Base-by-base conservation (phyloP, 352 stramenopile genomes). In the Globisporangium recalcitrans region DNA sequence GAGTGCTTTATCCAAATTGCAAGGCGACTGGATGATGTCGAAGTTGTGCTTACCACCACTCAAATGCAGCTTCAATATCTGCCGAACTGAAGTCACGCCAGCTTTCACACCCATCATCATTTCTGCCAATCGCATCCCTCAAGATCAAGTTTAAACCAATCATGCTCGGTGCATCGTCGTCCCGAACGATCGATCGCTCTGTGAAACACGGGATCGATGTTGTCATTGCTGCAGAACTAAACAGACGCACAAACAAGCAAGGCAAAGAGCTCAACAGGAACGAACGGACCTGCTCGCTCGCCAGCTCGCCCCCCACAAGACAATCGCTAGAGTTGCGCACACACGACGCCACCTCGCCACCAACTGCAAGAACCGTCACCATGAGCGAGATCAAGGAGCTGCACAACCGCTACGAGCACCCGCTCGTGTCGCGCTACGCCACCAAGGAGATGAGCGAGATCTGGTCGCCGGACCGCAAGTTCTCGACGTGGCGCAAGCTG, bases 401-500 rank as follows among this genome's bases (percentile, higher is more conserved):
- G 68, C 83, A 90, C 75, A 76, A 87, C 72, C 81, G 80, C 67
- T 97, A 97, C 62, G 85, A 96, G 77, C 86, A 97, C 75, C 88
- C 88, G 69, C 80, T 96, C 34, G 89, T 95, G 71, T 79, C 70
- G 62, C 95, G 95, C 74, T 99, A 99, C 77, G 97, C 97, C 42
- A 99, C 97, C 52, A 99, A 98, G 72, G 97, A 99, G 79, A 99
- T 99, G 97, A 99, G 93, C 69, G 97, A 97, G 70, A 91, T 99
- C 59, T 99, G 95, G 90, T 98, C 93, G 34, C 97, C 97, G 0
- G 90, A 97, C 72, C 97, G 96, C 84, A 99, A 99, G 82, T 99
- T 99, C 80, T 98, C 95, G 51, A 99, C 97, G 36, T 99, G 97
- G 97, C 85, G 97, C 67, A 94, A 98, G 72, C 78, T 99, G 34